Evolutionary conservation across 2,329 filamentous ascomycete genomes (phyloP).

Genomic region (Neurospora crassa): DNA sequence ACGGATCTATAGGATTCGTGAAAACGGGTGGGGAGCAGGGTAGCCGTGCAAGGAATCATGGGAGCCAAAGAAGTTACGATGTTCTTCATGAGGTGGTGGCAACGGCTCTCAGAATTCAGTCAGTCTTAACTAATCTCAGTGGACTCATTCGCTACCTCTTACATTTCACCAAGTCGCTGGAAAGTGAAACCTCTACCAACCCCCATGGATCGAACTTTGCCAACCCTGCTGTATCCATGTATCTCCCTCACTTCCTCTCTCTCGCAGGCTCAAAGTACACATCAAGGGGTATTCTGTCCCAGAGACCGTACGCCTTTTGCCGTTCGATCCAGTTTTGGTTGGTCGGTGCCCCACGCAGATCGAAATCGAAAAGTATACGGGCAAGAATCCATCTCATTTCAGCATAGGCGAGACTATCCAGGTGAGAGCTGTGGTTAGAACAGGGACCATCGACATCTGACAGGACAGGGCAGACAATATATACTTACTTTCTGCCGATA

Average conservation of each 20-base stretch:
- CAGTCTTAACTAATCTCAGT: neutral
- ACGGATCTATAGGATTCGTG: neutral
- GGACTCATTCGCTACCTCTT: neutral
- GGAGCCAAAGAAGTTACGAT: neutral
- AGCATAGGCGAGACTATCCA: conserved; percentile 29
- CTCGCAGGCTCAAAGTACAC: neutral
- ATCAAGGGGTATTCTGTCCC: conserved; percentile 5
- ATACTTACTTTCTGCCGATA: conserved; percentile 29
- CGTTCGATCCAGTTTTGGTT: conserved; percentile 25
- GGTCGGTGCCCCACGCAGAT: conserved; percentile 27
- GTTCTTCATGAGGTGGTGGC: neutral
- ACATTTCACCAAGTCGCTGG: neutral
- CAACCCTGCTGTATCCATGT: neutral
- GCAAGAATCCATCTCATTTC: conserved; percentile 39
- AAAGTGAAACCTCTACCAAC: neutral
- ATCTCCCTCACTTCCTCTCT: neutral
- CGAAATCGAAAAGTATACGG: conserved; percentile 35
- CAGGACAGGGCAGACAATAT: neutral
- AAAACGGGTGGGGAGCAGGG: neutral
- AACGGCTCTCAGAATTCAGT: neutral
- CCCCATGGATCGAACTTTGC: neutral
- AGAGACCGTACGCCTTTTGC: conserved; percentile 13
- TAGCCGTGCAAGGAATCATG: neutral
- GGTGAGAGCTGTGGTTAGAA: neutral
- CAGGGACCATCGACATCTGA: neutral